Percentiles rank a stretch among this genome's conserved stretches.
Evolutionary conservation across 2,329 filamentous ascomycete species (phyloP).

Genomic region (Ophiostoma populinum): DNA sequence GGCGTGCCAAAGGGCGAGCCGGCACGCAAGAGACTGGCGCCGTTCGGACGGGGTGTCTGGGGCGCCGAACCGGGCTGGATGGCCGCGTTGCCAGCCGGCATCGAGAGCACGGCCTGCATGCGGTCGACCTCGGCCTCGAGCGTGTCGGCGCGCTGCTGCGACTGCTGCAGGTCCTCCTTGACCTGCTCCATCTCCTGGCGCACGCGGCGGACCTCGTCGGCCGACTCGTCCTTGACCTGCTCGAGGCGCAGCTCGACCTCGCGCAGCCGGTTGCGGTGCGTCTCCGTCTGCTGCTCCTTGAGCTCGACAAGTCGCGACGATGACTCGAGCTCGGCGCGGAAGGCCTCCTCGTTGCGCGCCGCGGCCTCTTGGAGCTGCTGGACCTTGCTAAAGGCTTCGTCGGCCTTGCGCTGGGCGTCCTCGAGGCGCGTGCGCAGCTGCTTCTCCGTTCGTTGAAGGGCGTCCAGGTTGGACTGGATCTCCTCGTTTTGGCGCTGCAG

Average conservation of each 20-base stretch:
- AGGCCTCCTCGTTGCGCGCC: slow-evolving; percentile 67
- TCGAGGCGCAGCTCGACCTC: slow-evolving; percentile 49
- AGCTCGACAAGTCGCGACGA: slow-evolving; percentile 67
- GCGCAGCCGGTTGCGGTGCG: slow-evolving; percentile 50
- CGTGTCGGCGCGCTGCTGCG: slow-evolving; percentile 31
- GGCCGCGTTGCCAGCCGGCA: slow-evolving; percentile 11
- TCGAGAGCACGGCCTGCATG: slow-evolving; percentile 29
- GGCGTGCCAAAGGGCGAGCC: slow-evolving; percentile 46
- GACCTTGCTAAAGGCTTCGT: slow-evolving; percentile 65
- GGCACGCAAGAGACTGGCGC: slow-evolving; percentile 24
- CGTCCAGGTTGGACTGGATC: slow-evolving; percentile 56
- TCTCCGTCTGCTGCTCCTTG: slow-evolving; percentile 58
- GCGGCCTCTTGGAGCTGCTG: slow-evolving; percentile 75
- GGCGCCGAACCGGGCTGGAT: slow-evolving; percentile 29
- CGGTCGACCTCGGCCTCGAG: slow-evolving; percentile 37
- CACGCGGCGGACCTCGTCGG: slow-evolving; percentile 38
- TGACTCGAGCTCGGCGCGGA: slow-evolving; percentile 71
- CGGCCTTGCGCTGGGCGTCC: slow-evolving; percentile 70
- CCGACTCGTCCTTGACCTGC: slow-evolving; percentile 48
- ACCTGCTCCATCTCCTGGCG: slow-evolving; percentile 40
- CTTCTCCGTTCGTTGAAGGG: slow-evolving; percentile 62
- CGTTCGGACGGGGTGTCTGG: slow-evolving; percentile 41
- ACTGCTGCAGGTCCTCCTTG: slow-evolving; percentile 25
- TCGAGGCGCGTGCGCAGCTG: slow-evolving; percentile 66
- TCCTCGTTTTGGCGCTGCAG: slow-evolving; percentile 84